Evolutionary conservation across 2,329 filamentous ascomycete genomes (phyloP).

Genomic region (Diaporthe sp.): DNA sequence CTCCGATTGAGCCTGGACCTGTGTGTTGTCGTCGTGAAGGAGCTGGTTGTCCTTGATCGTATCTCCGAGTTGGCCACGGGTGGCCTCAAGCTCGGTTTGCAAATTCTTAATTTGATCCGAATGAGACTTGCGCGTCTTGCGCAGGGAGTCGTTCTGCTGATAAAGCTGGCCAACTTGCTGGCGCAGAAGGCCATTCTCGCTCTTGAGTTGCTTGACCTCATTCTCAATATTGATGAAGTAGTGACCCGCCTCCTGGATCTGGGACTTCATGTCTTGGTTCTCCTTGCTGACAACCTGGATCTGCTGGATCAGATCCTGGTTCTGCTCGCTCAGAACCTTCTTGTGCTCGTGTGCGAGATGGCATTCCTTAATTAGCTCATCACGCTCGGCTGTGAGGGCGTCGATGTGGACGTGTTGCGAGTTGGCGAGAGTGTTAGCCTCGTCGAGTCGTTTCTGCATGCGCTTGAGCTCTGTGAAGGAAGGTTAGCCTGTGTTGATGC

Average conservation of each 20-base stretch:
- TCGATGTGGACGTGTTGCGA: constrained; percentile 75
- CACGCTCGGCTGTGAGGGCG: constrained; percentile 73
- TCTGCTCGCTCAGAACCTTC: constrained; percentile 57
- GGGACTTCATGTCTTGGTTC: constrained; percentile 56
- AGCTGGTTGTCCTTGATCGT: constrained; percentile 45
- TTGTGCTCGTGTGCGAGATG: constrained; percentile 49
- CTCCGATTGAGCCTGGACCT: no score
- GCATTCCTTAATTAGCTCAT: constrained; percentile 50
- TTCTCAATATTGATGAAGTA: constrained; percentile 16
- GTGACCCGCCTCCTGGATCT: constrained; percentile 6
- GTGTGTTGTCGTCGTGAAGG: constrained; percentile 42
- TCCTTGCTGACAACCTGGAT: constrained; percentile 59
- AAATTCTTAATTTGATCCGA: constrained; percentile 36
- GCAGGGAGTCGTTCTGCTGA: constrained; percentile 48
- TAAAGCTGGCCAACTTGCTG: constrained; percentile 50
- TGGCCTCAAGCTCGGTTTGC: constrained; percentile 43
- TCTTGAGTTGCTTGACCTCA: constrained; percentile 37
- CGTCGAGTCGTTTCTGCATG: constrained; percentile 73
- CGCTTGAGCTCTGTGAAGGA: constrained; percentile 63
- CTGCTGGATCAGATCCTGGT: constrained; percentile 59
- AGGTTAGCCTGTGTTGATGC: constrained; percentile 40
- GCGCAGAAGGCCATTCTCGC: constrained; percentile 51
- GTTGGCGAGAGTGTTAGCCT: constrained; percentile 73
- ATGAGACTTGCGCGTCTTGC: constrained; percentile 43
- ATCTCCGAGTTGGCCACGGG: constrained; percentile 48